Evolutionary conservation across 352 stramenopile species (phyloP).

Genomic region (Phytophthora pini): DNA sequence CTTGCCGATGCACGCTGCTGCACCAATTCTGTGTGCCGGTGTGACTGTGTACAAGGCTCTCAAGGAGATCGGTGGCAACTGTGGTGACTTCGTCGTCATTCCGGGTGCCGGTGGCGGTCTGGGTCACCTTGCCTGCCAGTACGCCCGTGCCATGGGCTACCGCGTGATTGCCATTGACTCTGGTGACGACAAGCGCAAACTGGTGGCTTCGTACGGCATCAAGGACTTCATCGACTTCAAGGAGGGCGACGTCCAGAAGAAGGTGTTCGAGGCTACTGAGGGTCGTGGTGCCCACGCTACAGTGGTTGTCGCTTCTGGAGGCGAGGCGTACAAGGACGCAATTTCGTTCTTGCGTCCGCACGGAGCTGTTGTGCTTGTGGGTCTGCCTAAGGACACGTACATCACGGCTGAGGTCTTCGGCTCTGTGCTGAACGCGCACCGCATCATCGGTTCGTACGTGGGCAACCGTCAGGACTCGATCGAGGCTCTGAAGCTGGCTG

Average conservation of each 20-base stretch:
- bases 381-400: conserved; percentile 58
- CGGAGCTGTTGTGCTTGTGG: conserved; percentile 72
- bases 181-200: conserved; percentile 61
- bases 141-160: conserved; percentile 70
- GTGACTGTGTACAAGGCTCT: conserved; percentile 88
- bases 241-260: conserved; percentile 49
- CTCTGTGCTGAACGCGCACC: conserved; percentile 48
- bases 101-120: conserved; percentile 70
- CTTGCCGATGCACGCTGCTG: conserved; percentile 52
- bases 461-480: conserved; percentile 63
- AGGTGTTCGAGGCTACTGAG: conserved; percentile 45
- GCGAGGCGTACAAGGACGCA: conserved; percentile 56
- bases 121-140: conserved; percentile 82
- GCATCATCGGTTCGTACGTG: conserved; percentile 61
- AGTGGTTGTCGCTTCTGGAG: conserved; percentile 74
- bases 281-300: conserved; percentile 64
- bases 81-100: conserved; percentile 59
- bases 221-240: conserved; percentile 76
- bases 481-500: conserved; percentile 59
- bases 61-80: conserved; percentile 61
- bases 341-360: conserved; percentile 68
- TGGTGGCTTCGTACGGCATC: conserved; percentile 68
- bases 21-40: conserved; percentile 84
- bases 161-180: conserved; percentile 78
- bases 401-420: conserved; percentile 45